Evolutionary conservation across 106 monocot genomes (phyloP), one percentile per base, ranked within the genome.

Genomic region (Allium sativum): DNA sequence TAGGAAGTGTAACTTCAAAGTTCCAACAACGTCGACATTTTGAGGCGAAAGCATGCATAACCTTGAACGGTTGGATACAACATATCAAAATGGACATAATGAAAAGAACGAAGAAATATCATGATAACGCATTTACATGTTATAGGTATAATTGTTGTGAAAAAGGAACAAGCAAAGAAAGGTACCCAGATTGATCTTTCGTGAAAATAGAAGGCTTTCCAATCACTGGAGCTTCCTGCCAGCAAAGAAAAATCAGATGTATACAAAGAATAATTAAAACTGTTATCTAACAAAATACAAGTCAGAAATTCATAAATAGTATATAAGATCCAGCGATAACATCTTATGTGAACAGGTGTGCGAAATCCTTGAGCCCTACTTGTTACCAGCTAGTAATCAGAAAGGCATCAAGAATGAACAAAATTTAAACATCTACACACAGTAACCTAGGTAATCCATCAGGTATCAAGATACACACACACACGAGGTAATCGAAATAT

Each of bases 181-280:
- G 7, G 52, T 91, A 98, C 96, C 91, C 91, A 31, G 72, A 48
- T 76, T 76, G 77, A 76, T 70, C 77, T 58, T 77, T 78, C 0
- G 69, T 62, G 59, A 91, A 85, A 69, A 85, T 61, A 7, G 96
- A 82, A 48, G 82, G 81, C 70, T 79, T 82, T 22, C 96, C 91
- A 55, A 98, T 67, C 40, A 98, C 82, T 48, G 96, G 96, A 40
- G 87, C 76, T 31, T 31, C 31, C 31, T 77, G 82, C 91, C 96
- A 91, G 91, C 54, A 18, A 61, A 61, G 0, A n/a, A 45, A 8
- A 45, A 45, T 40, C 61, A 61, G 45, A 45, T 42, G 48, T 50
- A 50, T 15, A 6, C 11, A 15, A 11, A 50, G 11, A 12, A 50
- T 12, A 50, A 50, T 6, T 6, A 7, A 50, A 15, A 50, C 13